phyloP scores from a whole-genome alignment of 352 stramenopile genomes.

The Phytopythium kandeliae region DNA sequence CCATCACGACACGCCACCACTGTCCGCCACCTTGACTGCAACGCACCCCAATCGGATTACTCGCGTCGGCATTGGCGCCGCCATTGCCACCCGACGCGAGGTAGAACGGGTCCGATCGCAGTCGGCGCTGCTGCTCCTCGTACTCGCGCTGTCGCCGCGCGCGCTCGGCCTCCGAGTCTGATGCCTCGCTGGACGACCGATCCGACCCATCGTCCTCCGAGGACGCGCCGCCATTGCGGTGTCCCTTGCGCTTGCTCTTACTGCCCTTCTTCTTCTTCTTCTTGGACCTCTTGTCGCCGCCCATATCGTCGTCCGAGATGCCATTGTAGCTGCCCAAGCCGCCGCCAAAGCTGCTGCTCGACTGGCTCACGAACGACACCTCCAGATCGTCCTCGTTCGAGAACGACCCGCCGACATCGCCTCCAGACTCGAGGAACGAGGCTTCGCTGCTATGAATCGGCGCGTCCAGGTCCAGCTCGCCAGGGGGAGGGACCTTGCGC shows the following conservation, averaged over 20 bases:
- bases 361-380: constrained; percentile 72
- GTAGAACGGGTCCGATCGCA: constrained; percentile 82
- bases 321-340: constrained; percentile 19
- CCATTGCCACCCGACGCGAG: constrained; percentile 41
- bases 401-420: constrained; percentile 47
- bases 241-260: constrained; percentile 1
- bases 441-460: constrained; percentile 52
- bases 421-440: constrained; percentile 71
- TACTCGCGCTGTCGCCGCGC: constrained; percentile 35
- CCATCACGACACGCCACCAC: not conserved
- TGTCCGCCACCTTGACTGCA: constrained; percentile 8
- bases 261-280: constrained; percentile 27
- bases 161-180: constrained; percentile 34
- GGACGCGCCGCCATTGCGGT: constrained; percentile 5
- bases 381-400: constrained; percentile 71
- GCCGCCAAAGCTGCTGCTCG: constrained; percentile 18
- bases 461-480: constrained; percentile 63
- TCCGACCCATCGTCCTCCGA: constrained; percentile 28
- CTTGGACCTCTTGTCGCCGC: constrained; percentile 35
- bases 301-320: constrained; percentile 28
- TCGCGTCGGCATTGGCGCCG: constrained; percentile 24
- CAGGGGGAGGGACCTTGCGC: constrained; percentile 87
- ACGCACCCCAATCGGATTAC: constrained; percentile 9
- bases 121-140: constrained; percentile 47
- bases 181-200: constrained; percentile 18